Conservation (phyloP, 768 basidiomycete species). For the Lanmaoa rubissima region DNA sequence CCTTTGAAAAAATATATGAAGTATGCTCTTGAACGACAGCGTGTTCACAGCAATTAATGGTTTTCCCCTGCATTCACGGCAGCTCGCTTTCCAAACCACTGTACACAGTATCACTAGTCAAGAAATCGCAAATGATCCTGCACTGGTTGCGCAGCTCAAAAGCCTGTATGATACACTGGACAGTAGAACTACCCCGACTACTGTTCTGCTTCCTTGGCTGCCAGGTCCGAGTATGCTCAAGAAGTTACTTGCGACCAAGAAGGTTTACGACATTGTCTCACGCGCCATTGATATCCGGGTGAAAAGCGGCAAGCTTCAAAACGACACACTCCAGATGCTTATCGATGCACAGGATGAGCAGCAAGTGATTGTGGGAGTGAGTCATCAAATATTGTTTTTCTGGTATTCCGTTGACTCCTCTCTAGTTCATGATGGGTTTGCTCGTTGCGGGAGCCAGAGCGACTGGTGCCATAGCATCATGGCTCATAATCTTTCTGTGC, state of each 20-base stretch:
- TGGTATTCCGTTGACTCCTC: conserved; percentile 21
- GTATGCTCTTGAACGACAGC: conserved; percentile 35
- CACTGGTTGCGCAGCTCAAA: conserved; percentile 59
- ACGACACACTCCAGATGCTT: conserved; percentile 74
- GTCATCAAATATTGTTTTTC: conserved; percentile 15
- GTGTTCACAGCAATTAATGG: not conserved
- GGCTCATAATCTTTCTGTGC: conserved; percentile 72
- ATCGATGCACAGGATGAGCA: conserved; percentile 69
- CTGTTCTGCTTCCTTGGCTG: conserved; percentile 74
- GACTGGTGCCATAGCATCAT: conserved; percentile 77
- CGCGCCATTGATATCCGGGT: conserved; percentile 54
- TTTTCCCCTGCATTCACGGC: not conserved
- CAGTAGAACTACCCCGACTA: conserved; percentile 66
- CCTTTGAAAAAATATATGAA: conserved; percentile 69
- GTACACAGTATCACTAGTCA: conserved; percentile 63
- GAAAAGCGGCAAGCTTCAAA: conserved; percentile 51
- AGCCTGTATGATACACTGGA: conserved; percentile 68
- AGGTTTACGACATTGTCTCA: conserved; percentile 69
- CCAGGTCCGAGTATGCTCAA: conserved; percentile 70
- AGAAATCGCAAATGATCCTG: conserved; percentile 69
- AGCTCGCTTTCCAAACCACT: conserved; percentile 74
- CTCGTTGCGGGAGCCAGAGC: conserved; percentile 77
- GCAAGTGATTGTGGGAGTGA: conserved; percentile 68
- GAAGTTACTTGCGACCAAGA: conserved; percentile 71
- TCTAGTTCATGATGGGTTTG: conserved; percentile 78